These are phyloP conservation scores for Urtica urens DNA, from an alignment of 306 rosid genomes.

Conservation along the genomic window DNA sequence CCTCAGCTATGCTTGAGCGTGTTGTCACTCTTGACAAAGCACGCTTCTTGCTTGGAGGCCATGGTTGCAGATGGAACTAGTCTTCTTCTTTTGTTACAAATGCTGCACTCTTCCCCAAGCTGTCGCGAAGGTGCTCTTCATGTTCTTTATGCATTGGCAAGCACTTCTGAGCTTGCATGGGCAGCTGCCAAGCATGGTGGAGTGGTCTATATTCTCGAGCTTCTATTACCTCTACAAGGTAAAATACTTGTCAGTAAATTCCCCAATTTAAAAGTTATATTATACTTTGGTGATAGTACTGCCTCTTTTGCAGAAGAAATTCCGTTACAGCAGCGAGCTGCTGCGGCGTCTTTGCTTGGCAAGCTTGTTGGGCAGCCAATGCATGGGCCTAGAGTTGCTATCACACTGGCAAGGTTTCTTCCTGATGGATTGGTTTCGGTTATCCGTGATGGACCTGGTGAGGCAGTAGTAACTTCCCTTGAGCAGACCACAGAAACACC, in stretches of 20 bases:
- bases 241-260: constrained; percentile 13
- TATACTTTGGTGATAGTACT: constrained; percentile 12
- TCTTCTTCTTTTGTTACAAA: constrained; percentile 85
- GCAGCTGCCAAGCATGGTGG: constrained; percentile 99
- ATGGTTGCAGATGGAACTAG: constrained; percentile 99
- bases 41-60: constrained; percentile 96
- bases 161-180: constrained; percentile 94
- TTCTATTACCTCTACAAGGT: constrained; percentile 94
- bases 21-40: constrained; percentile 85
- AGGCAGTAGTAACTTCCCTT: constrained; percentile 79
- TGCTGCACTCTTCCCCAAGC: constrained; percentile 84
- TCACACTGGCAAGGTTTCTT: constrained; percentile 86
- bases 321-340: constrained; percentile 91
- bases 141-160: constrained; percentile 96
- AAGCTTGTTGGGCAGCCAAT: constrained; percentile 95
- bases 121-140: constrained; percentile 98
- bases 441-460: constrained; percentile 98
- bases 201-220: constrained; percentile 87
- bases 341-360: constrained; percentile 92
- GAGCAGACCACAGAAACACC: constrained; percentile 97
- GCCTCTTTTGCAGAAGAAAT: constrained; percentile 60
- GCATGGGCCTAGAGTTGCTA: constrained; percentile 99
- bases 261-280: constrained; percentile 5
- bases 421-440: constrained; percentile 95
- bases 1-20: constrained; percentile 91